These are phyloP conservation scores for Acacia acuminata DNA, from an alignment of 306 rosid species.

Conservation along the genomic window DNA sequence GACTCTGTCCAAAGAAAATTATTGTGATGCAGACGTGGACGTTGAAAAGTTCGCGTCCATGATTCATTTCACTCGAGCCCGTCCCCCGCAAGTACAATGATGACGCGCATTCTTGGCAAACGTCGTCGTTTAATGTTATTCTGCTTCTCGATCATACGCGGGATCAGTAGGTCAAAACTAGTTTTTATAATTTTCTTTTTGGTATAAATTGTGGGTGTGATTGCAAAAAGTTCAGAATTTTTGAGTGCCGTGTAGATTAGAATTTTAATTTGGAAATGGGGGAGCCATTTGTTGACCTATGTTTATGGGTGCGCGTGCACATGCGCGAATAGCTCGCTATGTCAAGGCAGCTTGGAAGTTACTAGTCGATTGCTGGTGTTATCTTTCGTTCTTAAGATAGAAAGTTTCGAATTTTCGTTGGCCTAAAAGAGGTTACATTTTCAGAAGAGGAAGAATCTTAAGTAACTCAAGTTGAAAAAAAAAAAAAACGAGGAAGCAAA, in stretches of 20 bases:
- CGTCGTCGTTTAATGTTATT: conserved; percentile 23
- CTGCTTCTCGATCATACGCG: neutral
- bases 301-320: neutral
- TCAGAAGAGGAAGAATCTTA: neutral
- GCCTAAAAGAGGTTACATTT: neutral
- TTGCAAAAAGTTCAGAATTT: neutral
- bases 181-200: no score
- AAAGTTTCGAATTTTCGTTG: neutral
- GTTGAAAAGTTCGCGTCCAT: conserved; percentile 22
- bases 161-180: neutral
- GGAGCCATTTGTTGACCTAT: conserved; percentile 9
- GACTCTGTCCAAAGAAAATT: neutral
- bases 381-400: neutral
- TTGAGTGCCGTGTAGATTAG: neutral
- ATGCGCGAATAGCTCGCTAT: no score
- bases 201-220: neutral
- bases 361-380: no score
- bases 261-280: neutral
- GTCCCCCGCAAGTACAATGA: neutral
- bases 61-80: neutral
- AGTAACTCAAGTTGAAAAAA: neutral
- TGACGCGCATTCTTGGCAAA: neutral
- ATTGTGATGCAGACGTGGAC: neutral
- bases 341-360: no score
- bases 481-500: neutral